Evolutionary conservation across 2,329 filamentous ascomycete genomes (phyloP), one percentile per base, ranked within the genome.

Genomic region (Lachnellula occidentalis): DNA sequence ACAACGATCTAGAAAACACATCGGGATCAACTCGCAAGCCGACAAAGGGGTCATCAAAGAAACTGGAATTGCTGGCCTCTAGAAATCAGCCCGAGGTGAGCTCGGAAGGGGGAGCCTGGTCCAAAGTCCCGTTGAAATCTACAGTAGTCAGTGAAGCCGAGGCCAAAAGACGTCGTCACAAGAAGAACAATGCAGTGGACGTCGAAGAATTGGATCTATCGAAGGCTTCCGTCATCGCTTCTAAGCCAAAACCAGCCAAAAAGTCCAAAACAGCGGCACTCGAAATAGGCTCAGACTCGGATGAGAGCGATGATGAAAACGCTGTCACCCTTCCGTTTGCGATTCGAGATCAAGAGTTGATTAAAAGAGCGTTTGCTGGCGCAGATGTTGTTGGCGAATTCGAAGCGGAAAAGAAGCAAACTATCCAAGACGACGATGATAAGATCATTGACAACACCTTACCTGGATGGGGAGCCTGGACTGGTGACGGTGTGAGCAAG

Each of bases 401-500:
- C 67, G 81, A 82, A 54, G 78, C 78, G 37, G 92, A 97, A 68
- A 97, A 97, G 73, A 79, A 78, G 15, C 81, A 83, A 48, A 76
- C 81, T 1, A 81, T 83, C 17, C 79, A 82, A 31, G 88, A 89
- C 17, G 91, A 96, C 70, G 90, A 88, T 62, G 88, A 95, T 67
- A 87, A 94, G 71, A 76, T 90, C 53, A 74, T 91, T 31, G 90
- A 92, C 69, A 87, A 87, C 61, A 88, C 88, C n/a, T 78, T 99
- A 5, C 91, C 91, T 0, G 94, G 94, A 45, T 99, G 94, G 94
- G 94, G 94, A 61, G 85, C 79, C 66, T 96, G 94, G 94, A 81
- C 88, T 5, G 94, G 94, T 58, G 84, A 88, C 15, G 92, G 92
- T 17, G 77, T 96, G 59, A 87, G 83, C 70, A 85, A 83, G 63